Evolutionary conservation across 192 early-diverging fungal genomes (phyloP).

Genomic region (Coemansia sp.): DNA sequence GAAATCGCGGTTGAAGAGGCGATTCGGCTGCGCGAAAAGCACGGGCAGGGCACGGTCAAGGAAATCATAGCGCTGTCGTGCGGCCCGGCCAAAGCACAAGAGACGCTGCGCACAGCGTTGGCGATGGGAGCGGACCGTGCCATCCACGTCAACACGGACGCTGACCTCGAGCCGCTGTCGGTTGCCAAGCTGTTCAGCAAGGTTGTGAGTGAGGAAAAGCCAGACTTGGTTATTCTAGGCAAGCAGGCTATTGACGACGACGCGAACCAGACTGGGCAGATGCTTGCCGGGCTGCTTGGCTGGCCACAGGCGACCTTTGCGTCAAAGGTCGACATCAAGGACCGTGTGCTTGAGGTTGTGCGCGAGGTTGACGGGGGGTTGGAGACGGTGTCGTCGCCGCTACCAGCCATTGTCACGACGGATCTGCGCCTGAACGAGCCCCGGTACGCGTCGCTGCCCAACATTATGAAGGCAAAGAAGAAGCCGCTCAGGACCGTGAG

Average conservation of each 20-base stretch:
- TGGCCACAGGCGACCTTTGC: constrained; percentile 98
- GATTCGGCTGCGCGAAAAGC: constrained; percentile 84
- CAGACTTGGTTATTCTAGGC: constrained; percentile 89
- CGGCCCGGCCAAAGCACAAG: constrained; percentile 83
- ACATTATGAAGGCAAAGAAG: constrained; percentile 99
- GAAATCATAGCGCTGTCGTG: constrained; percentile 88
- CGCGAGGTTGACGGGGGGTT: constrained; percentile 98
- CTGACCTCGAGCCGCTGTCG: constrained; percentile 75
- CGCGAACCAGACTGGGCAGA: constrained; percentile 94
- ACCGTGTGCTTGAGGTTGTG: constrained; percentile 68
- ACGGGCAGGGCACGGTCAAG: constrained; percentile 55
- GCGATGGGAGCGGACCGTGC: constrained; percentile 97
- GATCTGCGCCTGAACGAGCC: constrained; percentile 96
- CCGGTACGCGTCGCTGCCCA: constrained; percentile 85
- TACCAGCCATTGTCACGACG: constrained; percentile 93
- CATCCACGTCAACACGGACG: constrained; percentile 83
- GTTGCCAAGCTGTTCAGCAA: constrained; percentile 94
- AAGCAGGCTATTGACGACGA: constrained; percentile 99
- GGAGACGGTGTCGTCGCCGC: constrained; percentile 75
- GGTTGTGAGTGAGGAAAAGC: constrained; percentile 82
- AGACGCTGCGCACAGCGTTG: constrained; percentile 90
- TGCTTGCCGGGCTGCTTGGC: constrained; percentile 91
- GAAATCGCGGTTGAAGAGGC: constrained; percentile 99
- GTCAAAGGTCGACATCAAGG: constrained; percentile 82
- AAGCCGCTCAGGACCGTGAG: constrained; percentile 82